phyloP scores from a whole-genome alignment of 2,329 filamentous ascomycete species.

The Clathrospora elynae region DNA sequence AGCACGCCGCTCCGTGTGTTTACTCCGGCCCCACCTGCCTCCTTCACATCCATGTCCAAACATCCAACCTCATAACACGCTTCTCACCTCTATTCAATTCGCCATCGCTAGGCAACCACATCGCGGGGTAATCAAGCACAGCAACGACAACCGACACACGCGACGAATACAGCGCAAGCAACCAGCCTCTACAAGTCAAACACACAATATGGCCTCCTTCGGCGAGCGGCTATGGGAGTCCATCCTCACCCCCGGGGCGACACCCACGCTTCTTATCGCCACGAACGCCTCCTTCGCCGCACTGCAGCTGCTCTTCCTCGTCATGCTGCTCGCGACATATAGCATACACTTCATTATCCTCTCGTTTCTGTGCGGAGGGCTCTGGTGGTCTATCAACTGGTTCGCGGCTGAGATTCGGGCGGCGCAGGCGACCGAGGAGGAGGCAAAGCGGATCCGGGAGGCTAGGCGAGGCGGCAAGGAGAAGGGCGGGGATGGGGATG shows the following conservation, averaged over 20 bases:
- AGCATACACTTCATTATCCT: conserved; percentile 88
- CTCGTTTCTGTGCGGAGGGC: conserved; percentile 74
- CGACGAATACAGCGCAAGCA: background rate
- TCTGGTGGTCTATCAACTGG: conserved; percentile 98
- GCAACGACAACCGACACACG: conserved; percentile 8
- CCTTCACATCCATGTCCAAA: conserved; percentile 14
- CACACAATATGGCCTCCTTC: conserved; percentile 54
- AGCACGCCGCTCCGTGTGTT: conserved; percentile 18
- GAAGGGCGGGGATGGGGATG: conserved; percentile 34
- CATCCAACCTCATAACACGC: conserved; percentile 1
- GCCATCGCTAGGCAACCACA: conserved; percentile 28
- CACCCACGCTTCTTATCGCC: conserved; percentile 82
- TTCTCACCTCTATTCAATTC: background rate
- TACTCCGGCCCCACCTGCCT: conserved; percentile 16
- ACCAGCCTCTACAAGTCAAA: background rate
- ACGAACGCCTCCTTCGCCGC: conserved; percentile 88
- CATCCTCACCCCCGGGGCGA: conserved; percentile 91
- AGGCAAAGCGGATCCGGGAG: conserved; percentile 54
- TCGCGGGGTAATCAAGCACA: conserved; percentile 20
- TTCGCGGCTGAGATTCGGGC: conserved; percentile 72
- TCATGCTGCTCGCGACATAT: conserved; percentile 78
- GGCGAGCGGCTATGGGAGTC: conserved; percentile 83
- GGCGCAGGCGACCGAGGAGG: conserved; percentile 55
- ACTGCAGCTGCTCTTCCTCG: conserved; percentile 77
- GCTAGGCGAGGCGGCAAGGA: conserved; percentile 52